Evolutionary conservation across 2,329 filamentous ascomycete species (phyloP), one percentile per base, ranked within the genome.

Genomic region (Aureobasidium sp.): DNA sequence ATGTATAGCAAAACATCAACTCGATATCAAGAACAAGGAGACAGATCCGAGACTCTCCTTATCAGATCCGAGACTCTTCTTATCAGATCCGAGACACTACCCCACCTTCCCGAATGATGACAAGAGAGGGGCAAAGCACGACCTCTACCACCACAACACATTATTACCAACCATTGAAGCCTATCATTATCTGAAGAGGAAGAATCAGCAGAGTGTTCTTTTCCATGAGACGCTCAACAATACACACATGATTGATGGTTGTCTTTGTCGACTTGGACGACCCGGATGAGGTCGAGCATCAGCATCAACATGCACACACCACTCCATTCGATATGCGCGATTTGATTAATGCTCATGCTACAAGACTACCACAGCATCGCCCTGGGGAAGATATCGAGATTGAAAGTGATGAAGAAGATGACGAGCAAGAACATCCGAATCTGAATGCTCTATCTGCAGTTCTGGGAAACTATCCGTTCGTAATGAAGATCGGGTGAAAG

Each of bases 401-500:
- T 21, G 21, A 21, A 1, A 21, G 21, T 3, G 15, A 39, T 1
- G 34, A 55, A 9, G 34, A 55, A 39, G 64, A 68, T 49, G 70
- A 71, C 32, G 68, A 8, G 10, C 4, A 1, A 3, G 42, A 76
- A 65, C 78, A 80, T 70, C 81, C 77, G 59, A 86, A 86, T 68
- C 73, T 79, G 72, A 85, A 82, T 76, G 77, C 78, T 67, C 81
- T 86, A 75, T 83, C 83, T 65, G 79, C 81, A 71, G 83, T 83
- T 71, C 75, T 88, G 73, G 83, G 82, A 73, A 86, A 84, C 77
- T 87, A 87, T 79, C 85, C 85, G 85, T 87, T 83, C 79, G 80
- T n/a, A n/a, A n/a, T n/a, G n/a, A n/a, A n/a, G n/a, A n/a, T n/a
- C n/a, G n/a, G n/a, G n/a, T n/a, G n/a, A n/a, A n/a, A n/a, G n/a